Percentiles rank a stretch among this genome's conserved stretches.
phyloP scores from a whole-genome alignment of 192 early-diverging fungal species.

The Piromyces finnis region DNA sequence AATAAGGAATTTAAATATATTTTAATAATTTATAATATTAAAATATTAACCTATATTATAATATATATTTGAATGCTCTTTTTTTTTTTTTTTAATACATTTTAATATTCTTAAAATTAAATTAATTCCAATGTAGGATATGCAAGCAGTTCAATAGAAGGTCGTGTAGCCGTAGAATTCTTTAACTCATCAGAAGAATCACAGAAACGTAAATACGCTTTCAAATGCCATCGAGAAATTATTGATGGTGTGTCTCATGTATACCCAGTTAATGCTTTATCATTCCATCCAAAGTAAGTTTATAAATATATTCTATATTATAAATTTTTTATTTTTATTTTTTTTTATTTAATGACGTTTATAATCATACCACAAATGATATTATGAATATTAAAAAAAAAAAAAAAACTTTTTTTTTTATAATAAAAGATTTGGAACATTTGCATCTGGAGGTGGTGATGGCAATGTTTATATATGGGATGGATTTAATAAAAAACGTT shows the following conservation, averaged over 20 bases:
- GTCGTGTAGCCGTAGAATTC: slow-evolving; percentile 82
- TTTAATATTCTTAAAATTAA: too few species aligned
- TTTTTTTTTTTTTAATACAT: too few species aligned
- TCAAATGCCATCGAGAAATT: slow-evolving; percentile 84
- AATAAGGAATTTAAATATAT: too few species aligned
- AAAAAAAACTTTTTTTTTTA: neutral
- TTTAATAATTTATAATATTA: too few species aligned
- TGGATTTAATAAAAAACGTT: slow-evolving; percentile 70
- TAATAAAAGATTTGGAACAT: slow-evolving; percentile 56
- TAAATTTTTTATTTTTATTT: neutral
- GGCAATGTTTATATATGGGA: slow-evolving; percentile 86
- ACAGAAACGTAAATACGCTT: slow-evolving; percentile 76
- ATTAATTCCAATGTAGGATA: too few species aligned
- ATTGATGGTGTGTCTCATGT: slow-evolving; percentile 63
- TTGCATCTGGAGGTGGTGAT: slow-evolving; percentile 92
- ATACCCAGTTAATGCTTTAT: slow-evolving; percentile 83
- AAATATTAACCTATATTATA: too few species aligned
- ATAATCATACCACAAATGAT: too few species aligned
- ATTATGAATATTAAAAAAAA: slow-evolving; percentile 1
- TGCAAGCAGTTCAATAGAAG: slow-evolving; percentile 82
- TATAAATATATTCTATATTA: neutral
- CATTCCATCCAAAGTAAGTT: slow-evolving; percentile 72
- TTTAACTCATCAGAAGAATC: slow-evolving; percentile 50
- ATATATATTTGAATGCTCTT: too few species aligned
- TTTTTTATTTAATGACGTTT: too few species aligned